Conservation (phyloP, 768 basidiomycete genomes). For the Chalciporus chontae region DNA sequence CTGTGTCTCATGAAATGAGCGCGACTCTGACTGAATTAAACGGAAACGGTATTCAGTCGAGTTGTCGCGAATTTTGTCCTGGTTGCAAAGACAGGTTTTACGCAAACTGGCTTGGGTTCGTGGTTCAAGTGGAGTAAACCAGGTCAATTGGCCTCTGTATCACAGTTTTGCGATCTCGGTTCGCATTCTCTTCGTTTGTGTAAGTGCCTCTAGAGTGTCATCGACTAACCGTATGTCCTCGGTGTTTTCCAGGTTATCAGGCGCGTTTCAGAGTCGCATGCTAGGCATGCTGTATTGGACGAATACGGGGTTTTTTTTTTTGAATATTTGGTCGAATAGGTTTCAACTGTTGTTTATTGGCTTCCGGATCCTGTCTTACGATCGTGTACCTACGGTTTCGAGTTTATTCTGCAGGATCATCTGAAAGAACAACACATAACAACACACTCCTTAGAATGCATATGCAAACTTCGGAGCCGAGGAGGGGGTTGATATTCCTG, state of each 20-base stretch:
- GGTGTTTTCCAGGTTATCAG: constrained; percentile 17
- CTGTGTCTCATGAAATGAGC: constrained; percentile 14
- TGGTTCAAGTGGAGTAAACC: background rate
- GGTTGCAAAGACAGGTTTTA: too few species aligned
- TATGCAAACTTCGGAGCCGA: constrained; percentile 10
- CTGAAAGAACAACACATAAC: background rate
- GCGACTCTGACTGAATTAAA: background rate
- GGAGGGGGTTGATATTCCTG: background rate
- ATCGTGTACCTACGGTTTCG: constrained; percentile 1
- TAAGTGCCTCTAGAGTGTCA: constrained; percentile 1
- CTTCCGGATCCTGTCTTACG: too few species aligned
- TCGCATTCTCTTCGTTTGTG: constrained; percentile 3
- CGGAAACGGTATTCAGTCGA: too few species aligned
- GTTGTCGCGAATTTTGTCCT: background rate
- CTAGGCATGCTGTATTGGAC: too few species aligned
- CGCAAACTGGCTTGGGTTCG: too few species aligned
- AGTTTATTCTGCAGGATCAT: constrained; percentile 1
- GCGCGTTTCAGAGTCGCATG: background rate
- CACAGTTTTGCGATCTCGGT: background rate
- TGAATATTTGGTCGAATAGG: too few species aligned
- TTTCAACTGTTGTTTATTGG: too few species aligned
- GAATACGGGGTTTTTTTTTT: too few species aligned
- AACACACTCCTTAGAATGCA: background rate
- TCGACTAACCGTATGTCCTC: constrained; percentile 4
- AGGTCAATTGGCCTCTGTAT: constrained; percentile 3